A percentile compares a stretch with the other conserved stretches of the same genome.
These are phyloP conservation scores for Cadophora sp. DNA, from an alignment of 2,329 filamentous ascomycete genomes.

Conservation along the genomic window DNA sequence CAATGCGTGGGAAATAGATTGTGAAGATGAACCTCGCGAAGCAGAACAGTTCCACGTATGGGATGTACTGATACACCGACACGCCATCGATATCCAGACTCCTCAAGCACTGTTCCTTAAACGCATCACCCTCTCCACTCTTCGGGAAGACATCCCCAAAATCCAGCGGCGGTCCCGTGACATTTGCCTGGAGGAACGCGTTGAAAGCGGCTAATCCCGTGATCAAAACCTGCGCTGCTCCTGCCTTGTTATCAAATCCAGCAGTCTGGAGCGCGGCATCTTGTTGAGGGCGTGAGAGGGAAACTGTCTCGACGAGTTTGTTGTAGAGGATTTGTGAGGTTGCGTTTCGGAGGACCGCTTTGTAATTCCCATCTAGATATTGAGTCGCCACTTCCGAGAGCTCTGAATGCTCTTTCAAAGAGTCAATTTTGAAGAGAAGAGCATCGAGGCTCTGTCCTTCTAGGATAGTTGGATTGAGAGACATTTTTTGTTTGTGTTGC, in stretches of 20 bases:
- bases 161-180: slow-evolving; percentile 82
- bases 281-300: slow-evolving; percentile 26
- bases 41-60: slow-evolving; percentile 82
- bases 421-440: slow-evolving; percentile 40
- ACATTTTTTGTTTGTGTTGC: slow-evolving; percentile 31
- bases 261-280: slow-evolving; percentile 31
- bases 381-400: slow-evolving; percentile 38
- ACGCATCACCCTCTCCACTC: slow-evolving; percentile 19
- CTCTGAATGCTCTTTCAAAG: slow-evolving; percentile 37
- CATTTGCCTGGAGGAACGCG: slow-evolving; percentile 84
- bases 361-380: slow-evolving; percentile 44
- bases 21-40: slow-evolving; percentile 66
- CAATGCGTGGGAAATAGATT: slow-evolving; percentile 42
- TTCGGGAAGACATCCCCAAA: slow-evolving; percentile 51
- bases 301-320: slow-evolving; percentile 35
- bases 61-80: slow-evolving; percentile 83
- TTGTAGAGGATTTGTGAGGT: slow-evolving; percentile 40
- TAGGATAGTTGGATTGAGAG: slow-evolving; percentile 24
- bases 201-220: slow-evolving; percentile 74
- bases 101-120: slow-evolving; percentile 65
- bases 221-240: slow-evolving; percentile 38
- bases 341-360: slow-evolving; percentile 38
- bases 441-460: slow-evolving; percentile 33
- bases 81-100: slow-evolving; percentile 83
- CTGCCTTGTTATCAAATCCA: slow-evolving; percentile 18